phyloP scores from a whole-genome alignment of 345 rosid species.

The Euphorbia tirucalli region DNA sequence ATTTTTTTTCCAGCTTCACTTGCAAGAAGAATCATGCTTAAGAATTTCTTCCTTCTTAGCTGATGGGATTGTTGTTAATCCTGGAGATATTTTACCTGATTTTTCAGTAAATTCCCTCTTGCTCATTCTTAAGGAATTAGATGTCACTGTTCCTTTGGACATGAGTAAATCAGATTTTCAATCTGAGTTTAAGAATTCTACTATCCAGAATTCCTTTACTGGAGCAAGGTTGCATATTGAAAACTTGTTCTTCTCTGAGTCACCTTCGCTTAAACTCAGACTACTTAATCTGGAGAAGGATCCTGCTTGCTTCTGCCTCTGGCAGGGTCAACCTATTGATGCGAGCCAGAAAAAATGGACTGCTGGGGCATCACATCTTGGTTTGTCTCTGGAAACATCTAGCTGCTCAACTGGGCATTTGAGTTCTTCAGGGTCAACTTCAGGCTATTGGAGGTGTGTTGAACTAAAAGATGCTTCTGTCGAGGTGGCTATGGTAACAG shows the following conservation, averaged over 20 bases:
- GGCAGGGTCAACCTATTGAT: conserved; percentile 90
- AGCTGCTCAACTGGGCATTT: conserved; percentile 32
- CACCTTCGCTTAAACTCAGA: conserved; percentile 70
- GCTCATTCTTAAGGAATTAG: conserved; percentile 69
- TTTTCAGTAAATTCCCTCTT: conserved; percentile 65
- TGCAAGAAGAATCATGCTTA: conserved; percentile 96
- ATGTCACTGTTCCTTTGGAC: conserved; percentile 70
- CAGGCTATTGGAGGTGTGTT: conserved; percentile 76
- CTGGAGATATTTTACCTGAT: conserved; percentile 75
- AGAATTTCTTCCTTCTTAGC: conserved; percentile 93
- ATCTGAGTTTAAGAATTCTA: conserved; percentile 32
- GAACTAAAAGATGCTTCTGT: conserved; percentile 64
- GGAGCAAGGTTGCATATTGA: conserved; percentile 92
- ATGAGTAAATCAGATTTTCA: conserved; percentile 40
- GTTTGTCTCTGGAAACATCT: conserved; percentile 78
- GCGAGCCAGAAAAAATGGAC: conserved; percentile 96
- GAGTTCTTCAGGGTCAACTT: conserved; percentile 33
- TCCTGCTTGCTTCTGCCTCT: conserved; percentile 92
- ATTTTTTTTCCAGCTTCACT: conserved; percentile 62
- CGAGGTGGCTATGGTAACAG: conserved; percentile 87
- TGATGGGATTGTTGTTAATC: conserved; percentile 86
- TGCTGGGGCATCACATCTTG: conserved; percentile 58
- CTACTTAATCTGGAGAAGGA: conserved; percentile 86
- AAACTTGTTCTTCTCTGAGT: conserved; percentile 73
- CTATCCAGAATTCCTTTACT: conserved; percentile 48